Base-by-base conservation (phyloP, 108 stramenopile genomes). In the Cyclotella distinguenda region DNA sequence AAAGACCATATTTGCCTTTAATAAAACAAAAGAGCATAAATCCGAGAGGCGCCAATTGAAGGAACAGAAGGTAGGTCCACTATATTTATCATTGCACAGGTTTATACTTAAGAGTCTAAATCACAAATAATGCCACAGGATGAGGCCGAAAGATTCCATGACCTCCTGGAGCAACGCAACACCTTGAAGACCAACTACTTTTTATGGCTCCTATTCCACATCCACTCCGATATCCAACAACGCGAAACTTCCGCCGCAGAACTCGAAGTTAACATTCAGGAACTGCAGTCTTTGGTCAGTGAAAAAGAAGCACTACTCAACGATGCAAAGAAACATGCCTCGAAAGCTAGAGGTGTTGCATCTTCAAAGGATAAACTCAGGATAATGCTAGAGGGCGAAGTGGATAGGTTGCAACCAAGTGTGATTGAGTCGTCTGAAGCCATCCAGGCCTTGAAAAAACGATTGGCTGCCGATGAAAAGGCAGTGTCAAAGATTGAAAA, bases 181-280 rank as follows among this genome's bases (percentile, higher is more conserved):
- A 74, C 60, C 25, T 66, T 97, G 19, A 73, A 86, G 62, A 88
- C 89, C 19, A 91, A 97, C 59, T 84, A 74, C 71, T 96, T 92
- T 55, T 76, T 99, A 16, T 97, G 96, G 91, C 86, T 87, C 65
- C 84, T 99, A 38, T 97, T 83, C 50, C 97, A 97, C 71, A 77
- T 95, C 55, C 81, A 94, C 33, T 63, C 72, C 31, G 91, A 94
- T 46, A 82, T 94, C n/a, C 64, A 81, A 32, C 86, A 95, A 50
- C 77, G 79, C 8, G 89, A 93, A 66, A 68, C 74, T 33, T 38
- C 66, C 10, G 54, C 87, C 31, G 57, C 56, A 18, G 86, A 85
- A 31, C 64, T 89, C 21, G 45, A 79, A 53, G 70, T 78, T 46
- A 83, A 90, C 49, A 65, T 95, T 10, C 77, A 80, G 11, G 82